phyloP scores from a whole-genome alignment of 805 yeast genomes.

The Cyberlindnera xishuangbannaensis region DNA sequence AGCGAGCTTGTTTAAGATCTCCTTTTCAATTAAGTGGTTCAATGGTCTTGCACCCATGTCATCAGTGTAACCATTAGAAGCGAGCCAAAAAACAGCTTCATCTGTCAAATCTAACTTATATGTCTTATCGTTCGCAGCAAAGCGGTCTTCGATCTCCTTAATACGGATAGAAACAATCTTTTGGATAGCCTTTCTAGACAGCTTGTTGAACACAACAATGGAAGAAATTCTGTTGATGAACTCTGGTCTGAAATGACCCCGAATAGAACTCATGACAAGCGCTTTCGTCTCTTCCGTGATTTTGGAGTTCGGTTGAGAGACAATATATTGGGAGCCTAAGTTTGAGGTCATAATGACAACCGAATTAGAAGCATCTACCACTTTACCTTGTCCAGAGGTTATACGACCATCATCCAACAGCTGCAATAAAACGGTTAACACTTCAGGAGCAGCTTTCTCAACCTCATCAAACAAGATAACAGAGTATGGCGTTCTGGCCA shows the following conservation, averaged over 20 bases:
- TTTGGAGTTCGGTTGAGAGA: slow-evolving; percentile 56
- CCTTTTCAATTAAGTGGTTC: slow-evolving; percentile 84
- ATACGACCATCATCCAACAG: slow-evolving; percentile 95
- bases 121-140: slow-evolving; percentile 76
- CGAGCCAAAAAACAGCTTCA: slow-evolving; percentile 74
- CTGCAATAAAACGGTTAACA: slow-evolving; percentile 84
- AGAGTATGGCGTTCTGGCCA: slow-evolving; percentile 88
- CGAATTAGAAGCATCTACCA: slow-evolving; percentile 86
- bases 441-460: slow-evolving; percentile 98
- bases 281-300: slow-evolving; percentile 66
- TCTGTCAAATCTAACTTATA: slow-evolving; percentile 67
- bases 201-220: slow-evolving; percentile 86
- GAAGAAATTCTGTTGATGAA: slow-evolving; percentile 94
- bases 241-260: slow-evolving; percentile 93
- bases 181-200: slow-evolving; percentile 85
- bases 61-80: slow-evolving; percentile 81
- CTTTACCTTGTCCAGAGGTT: slow-evolving; percentile 90
- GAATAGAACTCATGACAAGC: slow-evolving; percentile 76
- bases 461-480: slow-evolving; percentile 97
- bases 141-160: slow-evolving; percentile 78
- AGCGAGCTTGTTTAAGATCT: slow-evolving; percentile 83
- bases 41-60: slow-evolving; percentile 97
- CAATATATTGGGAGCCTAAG: slow-evolving; percentile 89
- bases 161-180: slow-evolving; percentile 87
- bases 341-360: slow-evolving; percentile 96